phyloP scores from a whole-genome alignment of 73 alveolate genomes.

The Paramecium caudatum region DNA sequence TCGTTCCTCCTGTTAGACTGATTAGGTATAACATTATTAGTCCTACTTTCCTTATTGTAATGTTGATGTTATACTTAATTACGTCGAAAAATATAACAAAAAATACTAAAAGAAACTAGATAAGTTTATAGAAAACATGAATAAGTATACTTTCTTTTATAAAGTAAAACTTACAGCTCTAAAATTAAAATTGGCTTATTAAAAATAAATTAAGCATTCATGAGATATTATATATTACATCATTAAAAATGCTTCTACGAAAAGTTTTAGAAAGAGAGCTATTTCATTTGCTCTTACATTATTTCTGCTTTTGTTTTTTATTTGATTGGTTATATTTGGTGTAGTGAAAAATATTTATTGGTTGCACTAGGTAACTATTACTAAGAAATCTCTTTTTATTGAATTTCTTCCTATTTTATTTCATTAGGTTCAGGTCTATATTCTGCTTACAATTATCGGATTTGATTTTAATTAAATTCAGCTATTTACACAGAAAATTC shows the following conservation, averaged over 20 bases:
- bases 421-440: too few species aligned
- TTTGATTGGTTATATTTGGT: too few species aligned
- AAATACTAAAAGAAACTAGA: not conserved
- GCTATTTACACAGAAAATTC: not conserved
- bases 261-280: not conserved
- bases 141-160: constrained; percentile 1
- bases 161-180: not conserved
- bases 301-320: not conserved
- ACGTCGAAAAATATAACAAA: not conserved
- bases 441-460: constrained; percentile 6
- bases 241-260: too few species aligned
- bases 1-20: not conserved
- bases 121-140: not conserved
- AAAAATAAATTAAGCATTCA: too few species aligned
- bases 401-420: too few species aligned
- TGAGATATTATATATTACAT: too few species aligned
- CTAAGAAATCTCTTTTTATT: too few species aligned
- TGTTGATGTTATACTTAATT: not conserved
- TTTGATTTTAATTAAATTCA: constrained; percentile 19
- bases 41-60: constrained; percentile 11
- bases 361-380: too few species aligned
- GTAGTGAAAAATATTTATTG: too few species aligned
- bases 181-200: not conserved
- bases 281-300: not conserved
- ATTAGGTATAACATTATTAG: not conserved